Evolutionary conservation across 2,329 filamentous ascomycete genomes (phyloP).

Genomic region (Xylaria digitata): DNA sequence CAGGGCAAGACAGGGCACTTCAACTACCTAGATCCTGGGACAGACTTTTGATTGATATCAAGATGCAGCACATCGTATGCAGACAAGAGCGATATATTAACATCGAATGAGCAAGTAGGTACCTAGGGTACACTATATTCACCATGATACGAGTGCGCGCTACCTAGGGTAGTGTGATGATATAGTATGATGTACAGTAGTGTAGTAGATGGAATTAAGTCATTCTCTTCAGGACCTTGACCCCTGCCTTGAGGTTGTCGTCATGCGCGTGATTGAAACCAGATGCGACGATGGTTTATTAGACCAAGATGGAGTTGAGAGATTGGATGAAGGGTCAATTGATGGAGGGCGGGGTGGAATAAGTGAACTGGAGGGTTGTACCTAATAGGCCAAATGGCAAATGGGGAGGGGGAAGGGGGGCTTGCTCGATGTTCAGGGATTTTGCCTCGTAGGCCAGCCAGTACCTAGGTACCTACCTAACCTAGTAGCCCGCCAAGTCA

Average conservation of each 20-base stretch:
- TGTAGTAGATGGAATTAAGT: background rate
- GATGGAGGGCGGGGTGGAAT: slow-evolving; percentile 35
- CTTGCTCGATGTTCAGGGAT: slow-evolving; percentile 2
- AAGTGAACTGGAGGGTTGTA: slow-evolving; percentile 31
- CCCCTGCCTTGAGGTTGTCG: slow-evolving; percentile 29
- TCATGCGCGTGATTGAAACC: slow-evolving; percentile 36
- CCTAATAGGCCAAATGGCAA: slow-evolving; percentile 34
- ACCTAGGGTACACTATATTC: too few species aligned
- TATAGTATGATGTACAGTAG: too few species aligned
- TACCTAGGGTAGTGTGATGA: background rate
- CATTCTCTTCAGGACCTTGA: slow-evolving; percentile 12
- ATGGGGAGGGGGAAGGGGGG: background rate
- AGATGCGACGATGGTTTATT: slow-evolving; percentile 27
- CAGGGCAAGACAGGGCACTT: too few species aligned
- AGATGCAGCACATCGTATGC: slow-evolving; percentile 24
- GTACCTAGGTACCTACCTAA: too few species aligned
- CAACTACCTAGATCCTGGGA: too few species aligned
- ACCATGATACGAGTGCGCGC: slow-evolving; percentile 20
- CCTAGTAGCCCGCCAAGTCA: too few species aligned
- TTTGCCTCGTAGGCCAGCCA: too few species aligned
- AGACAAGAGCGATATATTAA: background rate
- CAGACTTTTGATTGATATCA: background rate
- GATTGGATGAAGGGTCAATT: slow-evolving; percentile 25
- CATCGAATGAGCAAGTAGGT: background rate
- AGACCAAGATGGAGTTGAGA: slow-evolving; percentile 15